phyloP scores from a whole-genome alignment of 352 stramenopile genomes.

The Albugo candida region DNA sequence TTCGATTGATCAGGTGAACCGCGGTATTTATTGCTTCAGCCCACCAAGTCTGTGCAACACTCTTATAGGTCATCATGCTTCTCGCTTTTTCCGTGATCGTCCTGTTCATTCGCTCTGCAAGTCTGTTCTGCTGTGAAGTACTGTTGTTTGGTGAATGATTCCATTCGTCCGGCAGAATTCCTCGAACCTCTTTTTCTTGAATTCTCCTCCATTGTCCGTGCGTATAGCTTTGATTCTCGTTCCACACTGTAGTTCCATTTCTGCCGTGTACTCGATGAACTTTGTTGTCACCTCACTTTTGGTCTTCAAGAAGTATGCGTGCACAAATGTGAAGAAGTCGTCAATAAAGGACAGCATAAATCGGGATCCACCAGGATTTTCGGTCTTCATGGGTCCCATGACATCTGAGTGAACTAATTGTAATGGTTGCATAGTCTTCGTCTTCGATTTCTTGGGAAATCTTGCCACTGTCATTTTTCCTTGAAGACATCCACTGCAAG shows the following conservation, averaged over 20 bases:
- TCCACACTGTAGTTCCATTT: conserved; percentile 11
- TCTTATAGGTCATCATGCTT: conserved; percentile 5
- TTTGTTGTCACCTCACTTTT: conserved; percentile 8
- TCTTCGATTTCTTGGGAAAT: conserved; percentile 1
- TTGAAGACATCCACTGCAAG: conserved; percentile 8
- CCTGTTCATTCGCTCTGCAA: conserved; percentile 11
- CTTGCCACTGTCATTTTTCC: conserved; percentile 4
- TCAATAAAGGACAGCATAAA: conserved; percentile 8
- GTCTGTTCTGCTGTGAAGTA: conserved; percentile 13
- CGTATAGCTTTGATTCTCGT: conserved; percentile 9
- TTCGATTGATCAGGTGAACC: conserved; percentile 13
- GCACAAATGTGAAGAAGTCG: conserved; percentile 7
- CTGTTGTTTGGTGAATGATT: conserved; percentile 12
- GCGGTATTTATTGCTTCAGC: conserved; percentile 10
- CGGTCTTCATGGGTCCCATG: conserved; percentile 7
- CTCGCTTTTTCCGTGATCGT: conserved; percentile 5
- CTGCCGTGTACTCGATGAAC: conserved; percentile 4
- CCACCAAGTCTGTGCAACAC: conserved; percentile 7
- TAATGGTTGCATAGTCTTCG: background rate
- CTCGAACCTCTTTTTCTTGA: conserved; percentile 10
- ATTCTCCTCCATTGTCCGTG: conserved; percentile 15
- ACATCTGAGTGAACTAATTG: conserved; percentile 11
- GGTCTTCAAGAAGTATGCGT: conserved; percentile 10
- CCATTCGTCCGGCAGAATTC: conserved; percentile 3
- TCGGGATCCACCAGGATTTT: conserved; percentile 3